Evolutionary conservation across 2,329 filamentous ascomycete genomes (phyloP).

Genomic region (Neurospora sp.): DNA sequence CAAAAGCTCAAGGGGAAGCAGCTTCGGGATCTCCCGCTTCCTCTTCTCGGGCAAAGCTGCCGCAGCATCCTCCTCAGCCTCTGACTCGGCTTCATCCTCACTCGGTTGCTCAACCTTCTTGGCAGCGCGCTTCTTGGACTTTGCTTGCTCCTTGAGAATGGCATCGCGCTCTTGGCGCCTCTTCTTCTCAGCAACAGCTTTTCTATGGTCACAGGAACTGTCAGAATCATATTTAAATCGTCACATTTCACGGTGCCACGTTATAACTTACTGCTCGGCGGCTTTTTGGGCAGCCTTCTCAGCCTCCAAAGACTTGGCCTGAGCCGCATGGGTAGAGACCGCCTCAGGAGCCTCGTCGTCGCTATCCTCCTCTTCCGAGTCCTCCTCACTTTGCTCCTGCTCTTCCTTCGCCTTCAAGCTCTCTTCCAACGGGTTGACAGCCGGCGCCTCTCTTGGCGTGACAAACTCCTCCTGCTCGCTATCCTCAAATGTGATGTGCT

Average conservation of each 20-base stretch:
- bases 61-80: constrained; percentile 11
- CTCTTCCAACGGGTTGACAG: constrained; percentile 14
- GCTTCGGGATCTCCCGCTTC: constrained; percentile 30
- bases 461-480: constrained; percentile 22
- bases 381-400: constrained; percentile 12
- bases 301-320: constrained; percentile 35
- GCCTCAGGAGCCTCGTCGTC: constrained; percentile 49
- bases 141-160: constrained; percentile 45
- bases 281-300: constrained; percentile 38
- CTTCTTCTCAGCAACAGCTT: constrained; percentile 40
- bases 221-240: not conserved
- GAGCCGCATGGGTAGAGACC: constrained; percentile 42
- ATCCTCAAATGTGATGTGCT: constrained; percentile 23
- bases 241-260: not conserved
- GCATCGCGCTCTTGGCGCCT: constrained; percentile 47
- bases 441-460: constrained; percentile 21
- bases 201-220: constrained; percentile 24
- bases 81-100: constrained; percentile 13
- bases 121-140: constrained; percentile 32
- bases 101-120: constrained; percentile 13
- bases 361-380: constrained; percentile 31
- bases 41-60: constrained; percentile 16
- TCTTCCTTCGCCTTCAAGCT: constrained; percentile 9
- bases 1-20: constrained; percentile 45
- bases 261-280: constrained; percentile 38